Evolutionary conservation across 2,329 filamentous ascomycete genomes (phyloP), one percentile per base, ranked within the genome.

Genomic region (Hymenoscyphus linearis): DNA sequence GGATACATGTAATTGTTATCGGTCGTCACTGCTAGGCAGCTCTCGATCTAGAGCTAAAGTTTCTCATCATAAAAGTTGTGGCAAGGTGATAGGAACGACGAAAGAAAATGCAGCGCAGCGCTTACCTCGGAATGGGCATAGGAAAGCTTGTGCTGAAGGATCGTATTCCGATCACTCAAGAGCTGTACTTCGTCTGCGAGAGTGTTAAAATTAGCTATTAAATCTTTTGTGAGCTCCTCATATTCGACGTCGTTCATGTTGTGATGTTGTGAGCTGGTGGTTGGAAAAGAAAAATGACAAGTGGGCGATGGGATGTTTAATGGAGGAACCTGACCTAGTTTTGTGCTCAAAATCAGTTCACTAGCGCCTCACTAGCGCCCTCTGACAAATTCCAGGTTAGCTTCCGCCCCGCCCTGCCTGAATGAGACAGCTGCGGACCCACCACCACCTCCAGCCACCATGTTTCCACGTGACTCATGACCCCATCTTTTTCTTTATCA

Each of bases 31-130:
- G 78, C 79, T 60, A 70, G 72, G 81, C 78, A 83, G 81, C 86
- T 90, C 82, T 81, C 87, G 88, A 89, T 91, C 88, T 91, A 91
- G 88, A 91, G 88, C 88, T 91, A 90, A 73, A 70, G 71, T 77
- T 75, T 77, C 74, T 82, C 80, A 74, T 81, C 78, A 80, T 77
- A 26, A 64, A 52, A 55, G 59, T 54, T 47, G 55, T 52, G 31
- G 60, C 16, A 22, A 50, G 34, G 6, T 22, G 18, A 25, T 47
- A 31, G 44, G 35, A 60, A 26, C 54, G 58, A 59, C 63, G 59
- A 60, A 60, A 54, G 40, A 62, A 64, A 58, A 53, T 54, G 31
- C 2, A 31, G 31, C 36, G 54, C 47, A 63, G 65, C 63, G 70
- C 81, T 73, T 79, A 87, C 85, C 80, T 87, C 84, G 72, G 87